A percentile compares a stretch with the other conserved stretches of the same genome.
phyloP scores from a whole-genome alignment of 331 rosid species.

The Spiraea crenata region DNA sequence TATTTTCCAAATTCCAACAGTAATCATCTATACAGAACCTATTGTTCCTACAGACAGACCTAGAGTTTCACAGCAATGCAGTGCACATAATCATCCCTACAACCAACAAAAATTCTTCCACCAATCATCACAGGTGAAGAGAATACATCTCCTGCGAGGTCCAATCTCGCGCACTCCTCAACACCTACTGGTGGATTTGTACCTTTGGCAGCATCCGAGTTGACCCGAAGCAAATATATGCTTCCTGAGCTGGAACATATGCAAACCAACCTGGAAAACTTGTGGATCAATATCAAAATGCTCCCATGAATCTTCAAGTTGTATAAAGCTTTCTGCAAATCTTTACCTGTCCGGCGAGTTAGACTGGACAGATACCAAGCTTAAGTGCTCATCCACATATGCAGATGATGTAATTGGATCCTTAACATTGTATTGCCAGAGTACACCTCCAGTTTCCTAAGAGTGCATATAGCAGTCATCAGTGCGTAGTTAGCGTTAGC shows the following conservation, averaged over 20 bases:
- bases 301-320: not conserved
- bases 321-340: not conserved
- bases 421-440: constrained; percentile 73
- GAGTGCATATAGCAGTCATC: constrained; percentile 18
- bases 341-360: constrained; percentile 57
- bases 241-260: constrained; percentile 84
- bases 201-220: constrained; percentile 18
- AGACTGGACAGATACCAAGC: constrained; percentile 40
- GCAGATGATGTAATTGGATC: constrained; percentile 85
- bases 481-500: not conserved
- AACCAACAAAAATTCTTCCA: constrained; percentile 77
- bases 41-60: not conserved
- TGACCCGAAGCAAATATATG: constrained; percentile 51
- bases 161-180: constrained; percentile 56
- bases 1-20: not conserved
- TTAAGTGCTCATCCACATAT: constrained; percentile 70
- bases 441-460: constrained; percentile 64
- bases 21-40: not conserved
- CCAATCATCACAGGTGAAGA: constrained; percentile 88
- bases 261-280: constrained; percentile 58
- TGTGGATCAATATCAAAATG: not conserved
- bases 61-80: constrained; percentile 44
- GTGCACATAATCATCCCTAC: constrained; percentile 75
- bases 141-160: constrained; percentile 69
- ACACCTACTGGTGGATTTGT: constrained; percentile 27